phyloP scores from a whole-genome alignment of 495 filamentous ascomycete species.

The Aspergillus ellipticus region DNA sequence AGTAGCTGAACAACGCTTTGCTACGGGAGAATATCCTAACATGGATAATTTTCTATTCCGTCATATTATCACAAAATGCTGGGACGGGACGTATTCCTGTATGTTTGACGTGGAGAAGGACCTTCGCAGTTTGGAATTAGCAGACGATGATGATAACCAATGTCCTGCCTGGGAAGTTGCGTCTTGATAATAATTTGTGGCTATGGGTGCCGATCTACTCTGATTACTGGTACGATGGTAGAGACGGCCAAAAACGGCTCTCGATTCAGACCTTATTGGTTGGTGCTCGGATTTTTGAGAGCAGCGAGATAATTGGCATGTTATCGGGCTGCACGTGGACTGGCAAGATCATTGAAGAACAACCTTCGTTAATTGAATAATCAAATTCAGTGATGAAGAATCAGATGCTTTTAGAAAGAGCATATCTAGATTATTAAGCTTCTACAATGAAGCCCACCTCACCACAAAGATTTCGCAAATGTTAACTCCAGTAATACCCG shows the following conservation, averaged over 20 bases:
- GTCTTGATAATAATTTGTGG: no score
- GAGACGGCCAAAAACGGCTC: background rate
- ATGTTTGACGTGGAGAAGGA: constrained; percentile 7
- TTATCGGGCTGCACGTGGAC: background rate
- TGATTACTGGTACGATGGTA: background rate
- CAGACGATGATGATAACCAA: constrained; percentile 2
- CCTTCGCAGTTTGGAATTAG: background rate
- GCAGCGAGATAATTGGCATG: background rate
- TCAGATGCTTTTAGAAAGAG: background rate
- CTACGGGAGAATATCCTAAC: constrained; percentile 5
- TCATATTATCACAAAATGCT: constrained; percentile 5
- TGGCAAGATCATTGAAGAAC: background rate
- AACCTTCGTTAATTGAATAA: background rate
- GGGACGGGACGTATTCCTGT: constrained; percentile 6
- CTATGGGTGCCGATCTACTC: no score
- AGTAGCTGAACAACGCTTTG: constrained; percentile 6
- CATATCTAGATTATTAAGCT: background rate
- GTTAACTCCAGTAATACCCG: no score
- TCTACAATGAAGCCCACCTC: no score
- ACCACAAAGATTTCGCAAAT: no score
- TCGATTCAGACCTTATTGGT: background rate
- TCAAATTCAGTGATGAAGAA: background rate
- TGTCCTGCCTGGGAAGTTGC: constrained; percentile 3
- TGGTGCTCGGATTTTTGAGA: background rate
- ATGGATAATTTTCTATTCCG: constrained; percentile 8